phyloP scores from a whole-genome alignment of 768 basidiomycete genomes.

The Trametes villosa region DNA sequence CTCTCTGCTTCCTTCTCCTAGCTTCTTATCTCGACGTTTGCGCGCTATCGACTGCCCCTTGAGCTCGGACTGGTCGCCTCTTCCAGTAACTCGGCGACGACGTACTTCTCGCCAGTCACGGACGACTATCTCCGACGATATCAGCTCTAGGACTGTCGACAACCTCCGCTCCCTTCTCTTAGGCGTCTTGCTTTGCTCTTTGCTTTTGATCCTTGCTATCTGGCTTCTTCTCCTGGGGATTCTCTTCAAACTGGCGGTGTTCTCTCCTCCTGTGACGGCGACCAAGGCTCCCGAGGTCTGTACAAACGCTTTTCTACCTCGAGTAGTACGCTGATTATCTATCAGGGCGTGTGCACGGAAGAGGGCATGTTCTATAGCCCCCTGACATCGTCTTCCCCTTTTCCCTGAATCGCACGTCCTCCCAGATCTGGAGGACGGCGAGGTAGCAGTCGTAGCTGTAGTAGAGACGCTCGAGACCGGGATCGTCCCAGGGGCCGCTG shows the following conservation, averaged over 20 bases:
- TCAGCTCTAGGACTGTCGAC: neutral
- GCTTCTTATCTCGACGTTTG: no score
- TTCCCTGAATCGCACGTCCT: neutral
- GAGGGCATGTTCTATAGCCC: no score
- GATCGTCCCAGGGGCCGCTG: neutral
- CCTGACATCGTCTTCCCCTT: neutral
- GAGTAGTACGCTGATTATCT: neutral
- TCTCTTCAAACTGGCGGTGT: neutral
- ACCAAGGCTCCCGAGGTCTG: neutral
- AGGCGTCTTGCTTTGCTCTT: constrained; percentile 1
- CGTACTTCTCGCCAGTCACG: no score
- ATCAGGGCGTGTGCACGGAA: neutral
- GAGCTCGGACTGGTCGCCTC: no score
- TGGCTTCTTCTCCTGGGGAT: neutral
- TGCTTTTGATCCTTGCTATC: constrained; percentile 4
- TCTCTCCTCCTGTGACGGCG: neutral
- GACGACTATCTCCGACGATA: neutral
- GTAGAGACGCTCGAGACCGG: neutral
- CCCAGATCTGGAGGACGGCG: neutral
- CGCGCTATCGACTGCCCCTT: no score
- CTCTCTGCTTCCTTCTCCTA: no score
- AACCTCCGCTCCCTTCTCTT: neutral
- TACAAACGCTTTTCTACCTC: neutral
- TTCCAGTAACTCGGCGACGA: no score
- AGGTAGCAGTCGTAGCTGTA: neutral